Evolutionary conservation across 2,329 filamentous ascomycete species (phyloP).

Genomic region (Colletotrichum paranaense): DNA sequence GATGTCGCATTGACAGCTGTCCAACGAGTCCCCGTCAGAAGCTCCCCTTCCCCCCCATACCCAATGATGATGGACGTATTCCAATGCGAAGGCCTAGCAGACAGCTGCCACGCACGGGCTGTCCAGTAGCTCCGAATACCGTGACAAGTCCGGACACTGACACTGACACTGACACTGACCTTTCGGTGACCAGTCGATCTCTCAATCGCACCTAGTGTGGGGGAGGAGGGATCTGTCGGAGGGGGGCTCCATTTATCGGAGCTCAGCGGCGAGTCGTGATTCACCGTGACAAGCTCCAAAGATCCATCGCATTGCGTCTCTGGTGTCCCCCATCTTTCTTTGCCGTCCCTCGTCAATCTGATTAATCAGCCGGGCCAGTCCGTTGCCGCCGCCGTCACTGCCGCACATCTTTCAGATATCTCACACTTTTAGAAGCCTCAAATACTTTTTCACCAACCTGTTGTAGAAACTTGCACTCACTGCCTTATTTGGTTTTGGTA

Average conservation of each 20-base stretch:
- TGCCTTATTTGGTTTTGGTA: background rate
- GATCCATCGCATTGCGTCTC: conserved; percentile 25
- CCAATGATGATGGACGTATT: background rate
- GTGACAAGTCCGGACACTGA: conserved; percentile 16
- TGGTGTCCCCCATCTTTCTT: background rate
- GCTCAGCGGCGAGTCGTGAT: conserved; percentile 29
- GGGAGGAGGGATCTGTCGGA: conserved; percentile 20
- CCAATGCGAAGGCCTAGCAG: background rate
- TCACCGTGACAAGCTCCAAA: conserved; percentile 15
- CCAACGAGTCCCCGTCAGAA: background rate
- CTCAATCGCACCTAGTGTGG: background rate
- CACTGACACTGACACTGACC: too few species aligned
- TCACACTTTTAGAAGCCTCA: background rate
- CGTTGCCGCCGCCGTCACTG: background rate
- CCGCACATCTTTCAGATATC: background rate
- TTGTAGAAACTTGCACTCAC: background rate
- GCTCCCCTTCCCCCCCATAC: background rate
- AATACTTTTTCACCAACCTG: background rate
- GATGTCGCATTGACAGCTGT: conserved; percentile 8
- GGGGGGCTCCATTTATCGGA: conserved; percentile 32
- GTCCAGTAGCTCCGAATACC: conserved; percentile 7
- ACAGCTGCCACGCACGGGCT: background rate
- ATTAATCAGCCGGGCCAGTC: conserved; percentile 32
- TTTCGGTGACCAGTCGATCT: conserved; percentile 15
- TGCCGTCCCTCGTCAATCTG: conserved; percentile 14